Base-by-base conservation (phyloP, 2,329 filamentous ascomycete genomes). In the Leptographium lundbergii region DNA sequence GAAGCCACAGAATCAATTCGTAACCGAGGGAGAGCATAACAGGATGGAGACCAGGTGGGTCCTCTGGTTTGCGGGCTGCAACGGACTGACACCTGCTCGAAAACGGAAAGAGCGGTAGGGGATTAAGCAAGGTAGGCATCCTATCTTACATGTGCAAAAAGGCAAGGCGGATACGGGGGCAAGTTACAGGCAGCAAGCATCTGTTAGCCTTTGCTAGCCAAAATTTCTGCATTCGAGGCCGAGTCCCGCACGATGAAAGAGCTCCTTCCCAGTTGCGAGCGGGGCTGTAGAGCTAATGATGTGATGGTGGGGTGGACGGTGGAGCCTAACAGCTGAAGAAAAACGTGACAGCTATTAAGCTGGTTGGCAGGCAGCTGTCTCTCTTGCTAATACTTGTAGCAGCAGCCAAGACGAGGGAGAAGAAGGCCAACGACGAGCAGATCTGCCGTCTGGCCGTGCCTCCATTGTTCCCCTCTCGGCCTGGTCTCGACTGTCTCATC, bases 231-330 rank as follows among this genome's bases (percentile, higher is more conserved):
- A 54, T 54, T 39, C 25, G 25, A 50, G 42, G 48, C 13, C 24
- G 10, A 51, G 48, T 51, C 48, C 48, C 11, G 48, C 13, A 27
- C 29, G 24, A 55, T 47, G 54, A 54, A 54, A 42, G 51, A 32
- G 39, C 45, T 39, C 45, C 27, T 57, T 56, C 54, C 53, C 54
- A 39, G 11, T 25, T 36, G 13, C 17, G 56, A 19, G 56, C 45
- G 47, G 29, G 56, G 25, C 24, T 25, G 47, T 57, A 48, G 56
- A 25, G 48, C 25, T 32, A 32, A 45, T 57, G 36, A 54, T 56
- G 53, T 59, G 45, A 59, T 59, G 47, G 58, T 45, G 58, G 58
- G 58, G 53, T 55, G 53, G 42, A 53, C 25, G 29, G 58, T 56
- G 54, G 58, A 45, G 47, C 34, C 19, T 22, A 25, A 56, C 45